These are phyloP conservation scores for Kodamaea ohmeri DNA, from an alignment of 1,139 yeast genomes.

Conservation along the genomic window DNA sequence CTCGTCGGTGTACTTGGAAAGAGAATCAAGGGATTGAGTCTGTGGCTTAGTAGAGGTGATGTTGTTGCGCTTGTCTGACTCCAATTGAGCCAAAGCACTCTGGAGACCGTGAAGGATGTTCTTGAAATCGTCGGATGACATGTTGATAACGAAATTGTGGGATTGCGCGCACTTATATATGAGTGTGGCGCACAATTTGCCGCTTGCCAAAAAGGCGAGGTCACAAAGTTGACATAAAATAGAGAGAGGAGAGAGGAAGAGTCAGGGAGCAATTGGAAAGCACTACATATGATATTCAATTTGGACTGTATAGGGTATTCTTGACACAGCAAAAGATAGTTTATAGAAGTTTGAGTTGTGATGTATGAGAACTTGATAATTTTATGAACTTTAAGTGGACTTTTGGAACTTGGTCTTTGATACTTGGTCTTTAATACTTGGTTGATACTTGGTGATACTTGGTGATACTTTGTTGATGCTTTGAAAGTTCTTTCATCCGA, in stretches of 20 bases:
- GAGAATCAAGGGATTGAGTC: constrained; percentile 1
- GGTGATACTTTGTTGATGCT: neutral
- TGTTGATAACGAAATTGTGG: neutral
- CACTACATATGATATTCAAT: no score
- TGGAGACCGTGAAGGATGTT: constrained; percentile 12
- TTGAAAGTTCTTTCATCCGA: neutral
- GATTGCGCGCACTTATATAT: neutral
- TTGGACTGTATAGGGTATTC: no score
- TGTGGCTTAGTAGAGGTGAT: constrained; percentile 2
- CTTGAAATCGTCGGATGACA: constrained; percentile 10
- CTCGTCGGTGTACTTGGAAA: constrained; percentile 35
- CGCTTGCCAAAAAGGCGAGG: neutral
- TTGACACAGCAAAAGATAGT: no score
- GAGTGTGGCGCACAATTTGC: neutral
- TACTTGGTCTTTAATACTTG: no score
- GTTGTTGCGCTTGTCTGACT: constrained; percentile 2
- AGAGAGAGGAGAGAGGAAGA: neutral
- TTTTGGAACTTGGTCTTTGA: no score
- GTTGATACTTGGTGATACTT: neutral
- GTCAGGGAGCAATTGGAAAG: neutral
- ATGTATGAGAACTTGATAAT: no score
- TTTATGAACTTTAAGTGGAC: no score
- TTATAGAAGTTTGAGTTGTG: no score
- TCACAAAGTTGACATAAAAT: neutral
- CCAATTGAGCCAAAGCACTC: constrained; percentile 11